Conservation (phyloP, 805 yeast species). For the Blastobotrys chiropterorum region DNA sequence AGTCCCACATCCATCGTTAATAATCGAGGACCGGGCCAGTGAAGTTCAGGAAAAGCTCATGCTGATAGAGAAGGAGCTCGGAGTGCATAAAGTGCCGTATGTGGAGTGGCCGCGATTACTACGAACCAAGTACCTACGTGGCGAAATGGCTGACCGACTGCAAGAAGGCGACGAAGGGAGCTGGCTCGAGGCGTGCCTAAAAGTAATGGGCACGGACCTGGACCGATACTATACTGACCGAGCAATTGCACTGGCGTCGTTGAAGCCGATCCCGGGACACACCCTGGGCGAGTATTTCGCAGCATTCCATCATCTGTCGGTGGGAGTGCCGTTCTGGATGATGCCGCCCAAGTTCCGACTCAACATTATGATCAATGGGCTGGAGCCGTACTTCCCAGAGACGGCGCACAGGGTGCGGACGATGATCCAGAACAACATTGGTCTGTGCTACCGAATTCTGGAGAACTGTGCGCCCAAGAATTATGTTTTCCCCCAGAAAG, state of each 20-base stretch:
- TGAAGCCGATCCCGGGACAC: background rate
- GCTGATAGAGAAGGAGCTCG: background rate
- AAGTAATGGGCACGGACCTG: background rate
- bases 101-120: background rate
- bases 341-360: slow-evolving; percentile 1
- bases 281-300: background rate
- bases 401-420: background rate
- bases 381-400: slow-evolving; percentile 1
- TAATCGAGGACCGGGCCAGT: background rate
- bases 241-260: background rate
- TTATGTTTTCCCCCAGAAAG: background rate
- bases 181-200: background rate
- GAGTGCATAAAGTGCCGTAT: background rate
- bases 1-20: background rate
- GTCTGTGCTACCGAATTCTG: background rate
- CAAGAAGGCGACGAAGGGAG: background rate
- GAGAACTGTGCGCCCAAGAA: background rate
- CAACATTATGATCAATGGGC: background rate
- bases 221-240: background rate
- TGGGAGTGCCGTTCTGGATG: slow-evolving; percentile 1
- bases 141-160: background rate
- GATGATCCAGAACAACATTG: slow-evolving; percentile 1
- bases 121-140: background rate
- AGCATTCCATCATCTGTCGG: background rate
- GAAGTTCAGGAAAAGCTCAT: background rate